phyloP scores from a whole-genome alignment of 495 filamentous ascomycete species.

The Hyaloscypha finlandica region DNA sequence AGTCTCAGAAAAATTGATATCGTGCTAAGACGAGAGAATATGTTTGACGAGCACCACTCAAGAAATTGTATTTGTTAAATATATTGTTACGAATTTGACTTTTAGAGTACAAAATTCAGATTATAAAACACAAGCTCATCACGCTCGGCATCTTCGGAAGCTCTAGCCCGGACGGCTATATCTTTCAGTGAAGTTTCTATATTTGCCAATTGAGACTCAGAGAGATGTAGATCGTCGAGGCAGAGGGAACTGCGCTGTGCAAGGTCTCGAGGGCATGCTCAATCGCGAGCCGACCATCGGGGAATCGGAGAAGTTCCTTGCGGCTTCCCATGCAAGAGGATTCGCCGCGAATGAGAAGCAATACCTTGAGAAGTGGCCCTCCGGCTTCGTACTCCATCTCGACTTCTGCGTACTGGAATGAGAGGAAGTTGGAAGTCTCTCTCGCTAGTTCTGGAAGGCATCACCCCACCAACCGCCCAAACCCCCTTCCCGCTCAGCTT shows the following conservation, averaged over 20 bases:
- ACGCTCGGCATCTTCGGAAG: background rate
- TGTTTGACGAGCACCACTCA: too few relatives aligned
- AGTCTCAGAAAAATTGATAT: too few relatives aligned
- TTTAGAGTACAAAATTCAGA: too few relatives aligned
- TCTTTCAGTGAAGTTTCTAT: constrained; percentile 8
- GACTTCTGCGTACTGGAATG: background rate
- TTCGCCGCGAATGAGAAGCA: constrained; percentile 30
- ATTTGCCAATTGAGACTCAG: constrained; percentile 9
- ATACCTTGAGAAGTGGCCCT: constrained; percentile 14
- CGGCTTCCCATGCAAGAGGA: constrained; percentile 32
- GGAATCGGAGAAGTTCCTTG: constrained; percentile 30
- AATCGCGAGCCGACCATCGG: constrained; percentile 24
- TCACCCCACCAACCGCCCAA: too few relatives aligned
- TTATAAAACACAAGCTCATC: too few relatives aligned
- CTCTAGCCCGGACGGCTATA: background rate
- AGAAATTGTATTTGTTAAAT: too few relatives aligned
- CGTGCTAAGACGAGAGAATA: too few relatives aligned
- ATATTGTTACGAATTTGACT: too few relatives aligned
- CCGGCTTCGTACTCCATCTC: constrained; percentile 9
- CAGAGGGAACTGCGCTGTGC: constrained; percentile 27
- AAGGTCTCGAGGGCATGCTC: constrained; percentile 26
- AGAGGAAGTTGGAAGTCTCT: background rate
- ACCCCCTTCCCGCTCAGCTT: too few relatives aligned
- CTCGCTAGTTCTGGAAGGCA: too few relatives aligned
- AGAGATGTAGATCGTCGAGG: constrained; percentile 31